Evolutionary conservation across 2,329 filamentous ascomycete genomes (phyloP).

Genomic region (Taxawa tesnikishii): DNA sequence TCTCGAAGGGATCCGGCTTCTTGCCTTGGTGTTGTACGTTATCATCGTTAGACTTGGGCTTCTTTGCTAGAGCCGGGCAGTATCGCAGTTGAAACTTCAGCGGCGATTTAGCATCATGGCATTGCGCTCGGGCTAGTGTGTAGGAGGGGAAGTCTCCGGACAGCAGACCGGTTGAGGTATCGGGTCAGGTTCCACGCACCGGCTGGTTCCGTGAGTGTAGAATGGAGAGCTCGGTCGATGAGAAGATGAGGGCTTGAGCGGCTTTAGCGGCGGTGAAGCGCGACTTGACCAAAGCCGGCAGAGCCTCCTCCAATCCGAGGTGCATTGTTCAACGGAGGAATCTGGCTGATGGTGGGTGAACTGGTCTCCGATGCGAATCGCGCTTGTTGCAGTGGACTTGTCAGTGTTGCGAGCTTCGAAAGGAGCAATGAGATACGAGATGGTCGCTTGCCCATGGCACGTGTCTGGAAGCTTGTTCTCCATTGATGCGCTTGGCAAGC

Average conservation of each 20-base stretch:
- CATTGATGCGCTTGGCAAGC: no score
- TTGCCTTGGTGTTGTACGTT: slow-evolving; percentile 27
- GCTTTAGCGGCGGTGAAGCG: slow-evolving; percentile 24
- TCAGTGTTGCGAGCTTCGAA: no score
- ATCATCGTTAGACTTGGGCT: slow-evolving; percentile 32
- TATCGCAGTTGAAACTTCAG: slow-evolving; percentile 59
- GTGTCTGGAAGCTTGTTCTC: no score
- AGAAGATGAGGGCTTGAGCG: slow-evolving; percentile 23
- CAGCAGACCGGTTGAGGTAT: neutral
- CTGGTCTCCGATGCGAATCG: no score
- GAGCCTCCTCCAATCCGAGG: slow-evolving; percentile 5
- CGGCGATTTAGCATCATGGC: no score
- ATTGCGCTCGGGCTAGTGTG: no score
- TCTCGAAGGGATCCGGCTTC: slow-evolving; percentile 51
- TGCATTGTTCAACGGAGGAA: no score
- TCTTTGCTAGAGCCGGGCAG: slow-evolving; percentile 55
- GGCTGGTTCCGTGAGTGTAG: slow-evolving; percentile 16
- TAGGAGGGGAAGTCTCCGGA: neutral
- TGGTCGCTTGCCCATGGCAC: no score
- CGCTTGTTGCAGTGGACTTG: no score
- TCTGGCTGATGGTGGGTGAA: no score
- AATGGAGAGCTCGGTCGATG: slow-evolving; percentile 24
- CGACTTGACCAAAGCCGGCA: slow-evolving; percentile 20
- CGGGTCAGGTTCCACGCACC: slow-evolving; percentile 13
- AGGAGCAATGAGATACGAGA: no score